Conservation (phyloP, 345 rosid genomes). For the Moringa oleifera region DNA sequence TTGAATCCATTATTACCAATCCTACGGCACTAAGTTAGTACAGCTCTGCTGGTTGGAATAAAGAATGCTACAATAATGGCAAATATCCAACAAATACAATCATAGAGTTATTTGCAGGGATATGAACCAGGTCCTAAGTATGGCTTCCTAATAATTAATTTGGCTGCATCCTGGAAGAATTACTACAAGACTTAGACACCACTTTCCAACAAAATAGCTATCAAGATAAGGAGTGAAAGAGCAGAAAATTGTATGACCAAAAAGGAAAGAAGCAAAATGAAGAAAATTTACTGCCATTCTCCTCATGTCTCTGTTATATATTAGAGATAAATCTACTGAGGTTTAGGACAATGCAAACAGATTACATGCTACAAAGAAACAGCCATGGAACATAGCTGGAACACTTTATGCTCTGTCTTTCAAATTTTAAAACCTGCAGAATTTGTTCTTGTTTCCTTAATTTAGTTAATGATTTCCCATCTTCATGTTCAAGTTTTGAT, state of each 20-base stretch:
- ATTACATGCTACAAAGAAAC: not conserved
- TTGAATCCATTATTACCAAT: not conserved
- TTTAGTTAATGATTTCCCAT: too few species aligned
- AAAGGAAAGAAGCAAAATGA: not conserved
- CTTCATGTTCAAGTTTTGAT: too few species aligned
- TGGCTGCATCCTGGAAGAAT: not conserved
- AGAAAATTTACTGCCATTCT: not conserved
- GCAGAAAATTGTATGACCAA: too few species aligned
- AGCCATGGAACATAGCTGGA: not conserved
- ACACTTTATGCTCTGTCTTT: not conserved
- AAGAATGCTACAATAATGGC: not conserved
- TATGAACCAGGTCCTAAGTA: too few species aligned
- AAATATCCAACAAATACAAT: not conserved
- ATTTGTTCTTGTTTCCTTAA: not conserved
- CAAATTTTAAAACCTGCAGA: not conserved
- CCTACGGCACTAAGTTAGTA: not conserved
- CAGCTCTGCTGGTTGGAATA: not conserved
- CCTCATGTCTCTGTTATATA: not conserved
- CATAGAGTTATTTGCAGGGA: too few species aligned
- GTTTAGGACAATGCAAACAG: too few species aligned
- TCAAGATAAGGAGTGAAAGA: too few species aligned
- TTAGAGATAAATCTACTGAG: not conserved
- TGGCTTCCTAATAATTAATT: not conserved
- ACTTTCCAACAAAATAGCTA: too few species aligned
- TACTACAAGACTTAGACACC: not conserved